phyloP scores from a whole-genome alignment of 306 rosid genomes.

The Malus fusca region DNA sequence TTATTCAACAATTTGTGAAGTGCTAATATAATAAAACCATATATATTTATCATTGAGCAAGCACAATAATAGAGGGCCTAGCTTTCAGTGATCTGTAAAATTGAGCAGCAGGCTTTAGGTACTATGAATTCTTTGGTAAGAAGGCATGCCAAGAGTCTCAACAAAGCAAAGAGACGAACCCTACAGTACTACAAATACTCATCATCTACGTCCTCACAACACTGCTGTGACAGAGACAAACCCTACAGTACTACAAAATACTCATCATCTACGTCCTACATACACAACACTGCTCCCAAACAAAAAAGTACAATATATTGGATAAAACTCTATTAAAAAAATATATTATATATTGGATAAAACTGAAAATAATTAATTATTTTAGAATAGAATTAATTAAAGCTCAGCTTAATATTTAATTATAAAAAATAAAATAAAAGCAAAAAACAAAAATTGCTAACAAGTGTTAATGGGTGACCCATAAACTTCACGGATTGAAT shows the following conservation, averaged over 20 bases:
- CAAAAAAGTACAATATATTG: background rate
- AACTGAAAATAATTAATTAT: no score
- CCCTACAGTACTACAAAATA: background rate
- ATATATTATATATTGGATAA: background rate
- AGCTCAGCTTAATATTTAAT: no score
- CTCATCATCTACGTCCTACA: background rate
- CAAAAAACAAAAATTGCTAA: no score
- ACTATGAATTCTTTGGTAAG: conserved; percentile 50
- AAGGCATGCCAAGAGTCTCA: conserved; percentile 31
- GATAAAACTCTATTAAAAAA: no score
- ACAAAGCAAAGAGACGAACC: conserved; percentile 28
- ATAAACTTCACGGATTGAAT: no score
- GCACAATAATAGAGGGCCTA: conserved; percentile 34
- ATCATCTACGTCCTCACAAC: background rate
- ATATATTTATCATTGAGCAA: no score
- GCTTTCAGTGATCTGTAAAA: conserved; percentile 71
- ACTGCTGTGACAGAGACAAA: conserved; percentile 18
- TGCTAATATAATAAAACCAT: no score
- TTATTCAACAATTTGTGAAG: no score
- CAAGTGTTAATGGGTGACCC: no score
- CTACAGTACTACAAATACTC: background rate
- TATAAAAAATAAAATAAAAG: no score
- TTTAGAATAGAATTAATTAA: no score
- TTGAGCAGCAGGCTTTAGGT: conserved; percentile 39
- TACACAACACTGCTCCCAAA: background rate